Conservation (phyloP, 768 basidiomycete species). For the Fibroporia radiculosa region DNA sequence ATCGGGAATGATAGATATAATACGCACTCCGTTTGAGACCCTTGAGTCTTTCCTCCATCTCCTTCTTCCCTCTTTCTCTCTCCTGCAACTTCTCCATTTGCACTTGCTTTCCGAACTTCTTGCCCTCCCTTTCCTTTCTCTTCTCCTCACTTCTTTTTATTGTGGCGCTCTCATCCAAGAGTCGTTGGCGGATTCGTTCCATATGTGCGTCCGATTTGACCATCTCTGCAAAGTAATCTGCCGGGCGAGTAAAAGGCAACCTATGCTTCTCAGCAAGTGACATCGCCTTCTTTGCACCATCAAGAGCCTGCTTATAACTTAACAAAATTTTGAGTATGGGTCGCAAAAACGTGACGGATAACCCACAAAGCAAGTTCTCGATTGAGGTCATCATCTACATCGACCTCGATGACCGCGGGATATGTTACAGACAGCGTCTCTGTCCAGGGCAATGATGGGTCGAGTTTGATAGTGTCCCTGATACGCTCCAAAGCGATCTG, state of each 20-base stretch:
- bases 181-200: constrained; percentile 87
- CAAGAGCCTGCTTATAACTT: constrained; percentile 95
- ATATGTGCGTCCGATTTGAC: constrained; percentile 96
- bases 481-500: constrained; percentile 78
- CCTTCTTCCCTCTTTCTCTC: constrained; percentile 83
- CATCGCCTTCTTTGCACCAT: constrained; percentile 70
- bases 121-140: constrained; percentile 84
- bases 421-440: constrained; percentile 71
- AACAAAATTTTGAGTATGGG: neutral
- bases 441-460: constrained; percentile 73
- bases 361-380: constrained; percentile 94
- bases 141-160: constrained; percentile 93
- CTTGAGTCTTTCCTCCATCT: constrained; percentile 80
- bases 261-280: constrained; percentile 70
- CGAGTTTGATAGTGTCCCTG: constrained; percentile 67
- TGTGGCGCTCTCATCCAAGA: constrained; percentile 80
- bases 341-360: neutral
- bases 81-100: constrained; percentile 93
- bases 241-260: constrained; percentile 83
- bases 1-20: neutral
- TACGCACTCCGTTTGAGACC: constrained; percentile 83
- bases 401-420: constrained; percentile 65
- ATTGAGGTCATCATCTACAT: constrained; percentile 83
- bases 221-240: constrained; percentile 98
- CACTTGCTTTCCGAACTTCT: constrained; percentile 98